Evolutionary conservation across 2,329 filamentous ascomycete species (phyloP), one percentile per base, ranked within the genome.

Genomic region (Tolypocladium paradoxum): DNA sequence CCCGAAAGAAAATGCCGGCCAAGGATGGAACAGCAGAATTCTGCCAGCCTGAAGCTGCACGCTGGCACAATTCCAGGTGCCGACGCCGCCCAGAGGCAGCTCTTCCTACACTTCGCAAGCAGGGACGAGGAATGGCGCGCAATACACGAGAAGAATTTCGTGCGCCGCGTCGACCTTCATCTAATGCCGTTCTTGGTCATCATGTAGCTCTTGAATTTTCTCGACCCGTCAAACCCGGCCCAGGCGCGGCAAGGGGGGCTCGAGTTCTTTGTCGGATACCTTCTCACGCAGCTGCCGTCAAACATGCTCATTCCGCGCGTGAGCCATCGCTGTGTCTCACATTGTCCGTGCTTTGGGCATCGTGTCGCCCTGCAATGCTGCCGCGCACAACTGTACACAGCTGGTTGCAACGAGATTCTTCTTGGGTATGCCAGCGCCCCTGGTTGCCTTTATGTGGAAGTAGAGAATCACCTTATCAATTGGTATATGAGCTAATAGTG

Each of bases 251-350:
- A 81, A 34, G 77, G 76, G 0, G 72, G 73, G 0, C 66, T 83
- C 0, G 78, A 83, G 54, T 85, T 85, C 64, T 82, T 81, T 55
- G 77, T 82, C 1, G 75, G 80, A 4, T 84, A 84, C 58, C 67
- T 84, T 0, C 65, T 82, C 14, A 82, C 83, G 75, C 80, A 84
- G 61, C 65, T 84, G 0, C 82, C 81, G 0, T 82, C 79, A 0
- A 85, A 84, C 55, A 69, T 84, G 53, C 60, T 81, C 0, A 66
- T 84, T 2, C 82, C 79, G 0, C 68, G 75, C 3, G 66, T 81
- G 33, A 70, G 73, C 80, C 80, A 1, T 77, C 76, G 2, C 53
- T 77, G 1, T 83, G 81, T 55, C 70, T 84, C 1, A 71, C 76
- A 0, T 63, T 66, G 77, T 78, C 61, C 67, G 71, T 59, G 62